Evolutionary conservation across 1,284 basidiomycete genomes (phyloP), one percentile per base, ranked within the genome.

Genomic region (Ceratobasidium sp.): DNA sequence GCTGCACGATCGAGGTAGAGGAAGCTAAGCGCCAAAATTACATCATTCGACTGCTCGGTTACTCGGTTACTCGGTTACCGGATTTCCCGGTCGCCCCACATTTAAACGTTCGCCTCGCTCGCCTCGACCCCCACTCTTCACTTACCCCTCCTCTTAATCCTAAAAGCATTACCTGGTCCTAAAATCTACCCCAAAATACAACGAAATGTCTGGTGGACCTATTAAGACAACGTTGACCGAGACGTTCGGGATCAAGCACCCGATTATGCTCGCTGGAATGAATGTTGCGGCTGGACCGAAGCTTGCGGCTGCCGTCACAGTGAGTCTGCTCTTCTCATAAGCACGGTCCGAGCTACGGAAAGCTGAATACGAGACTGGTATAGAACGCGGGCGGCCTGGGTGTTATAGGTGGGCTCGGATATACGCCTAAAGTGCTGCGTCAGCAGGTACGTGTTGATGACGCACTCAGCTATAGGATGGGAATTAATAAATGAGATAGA

Each of bases 281-380:
- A 95, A 95, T 81, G 92, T 94, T 23, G 94, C 94, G 47, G 93
- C 94, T 64, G 94, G 94, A 20, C 93, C 94, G 51, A 89, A 85
- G 82, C 84, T 93, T 8, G 92, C 94, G 23, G 95, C 95, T 60
- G 95, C 94, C 49, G 94, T 95, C 74, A 92, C 51, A 17, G 51
- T 60, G 23, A 17, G 47, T 60, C 15, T 51, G 53, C n/a, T 33
- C 8, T 17, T 45, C 10, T 8, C 6, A 31, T 6, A 23, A 8
- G 17, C 20, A 47, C 3, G 3, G 10, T 54, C 15, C 15, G 23
- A 39, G 17, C 37, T 33, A 3, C 3, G 33, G 56, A 3, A 33
- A 2, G 37, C 58, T 61, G n/a, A 61, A 42, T n/a, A 31, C 10
- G 5, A 35, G 31, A 20, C 13, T 67, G 33, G 1, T 23, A 1